Conservation (phyloP, 345 rosid genomes). For the sweet orange (Citrus sinensis) region DVS_A1.0 CM039162.1:32675501-32676000, state of each 20-base stretch:
- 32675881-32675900: background rate
- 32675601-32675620: constrained; percentile 2
- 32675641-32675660: background rate
- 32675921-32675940: no score
- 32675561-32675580: background rate
- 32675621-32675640: background rate
- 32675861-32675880: background rate
- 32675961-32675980: background rate
- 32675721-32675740: constrained; percentile 2
- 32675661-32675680: background rate
- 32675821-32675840: background rate
- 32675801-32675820: background rate
- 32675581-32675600: constrained; percentile 17
- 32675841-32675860: background rate
- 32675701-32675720: constrained; percentile 2
- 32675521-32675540: background rate
- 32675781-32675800: no score
- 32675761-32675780: no score
- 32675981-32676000: background rate
- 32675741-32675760: background rate
- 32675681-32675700: background rate
- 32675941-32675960: background rate
- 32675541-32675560: background rate
- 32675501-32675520: constrained; percentile 11
- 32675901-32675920: no score